phyloP scores from a whole-genome alignment of 257 asterid species.

The Primulina eburnea region DNA sequence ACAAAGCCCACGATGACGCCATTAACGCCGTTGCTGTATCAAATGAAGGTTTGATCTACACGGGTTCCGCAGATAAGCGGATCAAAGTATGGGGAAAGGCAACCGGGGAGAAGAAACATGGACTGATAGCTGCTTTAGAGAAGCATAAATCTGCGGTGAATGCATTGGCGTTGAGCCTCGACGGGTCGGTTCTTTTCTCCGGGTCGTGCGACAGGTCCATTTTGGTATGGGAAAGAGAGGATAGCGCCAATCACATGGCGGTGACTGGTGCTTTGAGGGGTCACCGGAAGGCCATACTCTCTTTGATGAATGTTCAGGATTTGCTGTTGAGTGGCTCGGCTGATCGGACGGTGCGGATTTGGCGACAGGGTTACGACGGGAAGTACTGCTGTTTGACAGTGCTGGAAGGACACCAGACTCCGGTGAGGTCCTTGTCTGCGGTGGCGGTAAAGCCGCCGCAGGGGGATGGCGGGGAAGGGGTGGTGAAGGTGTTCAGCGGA shows the following conservation, averaged over 20 bases:
- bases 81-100: constrained; percentile 70
- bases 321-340: constrained; percentile 79
- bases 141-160: constrained; percentile 85
- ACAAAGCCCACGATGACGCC: constrained; percentile 82
- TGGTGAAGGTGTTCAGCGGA: constrained; percentile 71
- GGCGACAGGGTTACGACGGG: constrained; percentile 59
- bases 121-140: constrained; percentile 51
- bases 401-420: constrained; percentile 65
- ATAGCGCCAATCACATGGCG: constrained; percentile 74
- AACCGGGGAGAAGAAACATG: constrained; percentile 29
- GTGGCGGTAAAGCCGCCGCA: neutral
- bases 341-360: constrained; percentile 82
- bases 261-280: constrained; percentile 80
- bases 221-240: constrained; percentile 89
- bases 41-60: constrained; percentile 47
- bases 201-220: constrained; percentile 85
- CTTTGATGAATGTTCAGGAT: constrained; percentile 52
- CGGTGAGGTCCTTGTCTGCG: constrained; percentile 73
- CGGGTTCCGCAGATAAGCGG: constrained; percentile 78
- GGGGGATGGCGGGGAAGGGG: constrained; percentile 23
- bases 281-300: constrained; percentile 60
- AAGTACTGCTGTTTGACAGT: constrained; percentile 62
- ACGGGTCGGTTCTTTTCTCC: constrained; percentile 72
- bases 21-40: constrained; percentile 60
- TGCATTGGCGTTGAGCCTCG: constrained; percentile 53